Base-by-base conservation (phyloP, 805 yeast species). In the Candida tibetensis region DNA sequence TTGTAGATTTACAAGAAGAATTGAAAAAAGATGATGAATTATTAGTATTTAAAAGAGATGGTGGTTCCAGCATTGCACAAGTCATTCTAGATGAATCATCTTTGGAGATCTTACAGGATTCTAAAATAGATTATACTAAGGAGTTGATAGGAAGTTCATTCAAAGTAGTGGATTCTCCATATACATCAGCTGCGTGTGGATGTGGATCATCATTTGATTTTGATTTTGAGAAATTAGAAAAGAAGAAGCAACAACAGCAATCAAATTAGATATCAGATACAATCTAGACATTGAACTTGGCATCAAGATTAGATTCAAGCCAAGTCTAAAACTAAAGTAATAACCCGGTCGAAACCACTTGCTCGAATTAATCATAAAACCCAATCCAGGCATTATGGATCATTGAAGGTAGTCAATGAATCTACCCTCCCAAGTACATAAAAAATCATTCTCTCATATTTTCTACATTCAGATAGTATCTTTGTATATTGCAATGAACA, bases 81-180 rank as follows among this genome's bases (percentile, higher is more conserved):
- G 79, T 91, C 3, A 73, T 85, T 2, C 75, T 91, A 17, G 98
- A 93, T 59, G 84, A 84, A 46, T 72, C 81, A 10, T 83, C 96
- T 2, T 69, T 93, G 46, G 82, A 80, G 39, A 83, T 93, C 13
- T 66, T 93, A 47, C 81, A 91, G 50, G 95, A 88, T 42, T 82
- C 95, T 4, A 86, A 82, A 19, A 70, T 93, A 28, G 96, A 90
- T 51, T 93, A 87, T 55, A 81, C 91, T 1, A 85, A 88, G 10
- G 99, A 93, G 56, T 73, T 93, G 55, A 93, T 93, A 42, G 99
- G 99, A 1, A 84, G 95, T 33, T 89, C 87, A 56, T 93, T 93
- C 64, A 90, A 89, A 56, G 81, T 88, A 32, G 84, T 86, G n/a
- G 85, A 84, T 47, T 84, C 93, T 46, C 98, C 98, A 0, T 85